phyloP scores from a whole-genome alignment of 345 rosid genomes.

The Hypericum androsaemum region DNA sequence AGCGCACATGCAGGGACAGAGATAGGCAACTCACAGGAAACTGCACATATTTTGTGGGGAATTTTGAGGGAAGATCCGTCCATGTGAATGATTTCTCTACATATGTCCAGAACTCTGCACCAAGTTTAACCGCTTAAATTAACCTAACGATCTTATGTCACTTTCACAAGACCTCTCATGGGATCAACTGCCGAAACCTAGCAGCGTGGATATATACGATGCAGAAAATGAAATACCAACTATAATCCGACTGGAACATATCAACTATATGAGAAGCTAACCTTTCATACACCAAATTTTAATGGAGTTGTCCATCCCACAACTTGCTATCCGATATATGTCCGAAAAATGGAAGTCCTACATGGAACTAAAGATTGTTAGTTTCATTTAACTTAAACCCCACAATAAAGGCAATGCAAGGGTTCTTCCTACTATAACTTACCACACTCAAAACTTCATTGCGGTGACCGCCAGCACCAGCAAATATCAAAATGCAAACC shows the following conservation, averaged over 20 bases:
- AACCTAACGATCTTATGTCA: not conserved
- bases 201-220: no score
- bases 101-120: conserved; percentile 85
- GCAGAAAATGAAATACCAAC: no score
- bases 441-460: conserved; percentile 98
- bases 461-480: conserved; percentile 98
- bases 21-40: conserved; percentile 61
- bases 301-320: conserved; percentile 94
- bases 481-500: conserved; percentile 85
- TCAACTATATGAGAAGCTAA: conserved; percentile 20
- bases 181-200: not conserved
- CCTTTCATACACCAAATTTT: conserved; percentile 99
- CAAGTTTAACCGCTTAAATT: conserved; percentile 7
- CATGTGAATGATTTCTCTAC: conserved; percentile 96
- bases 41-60: conserved; percentile 89
- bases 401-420: not conserved
- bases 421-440: conserved; percentile 10
- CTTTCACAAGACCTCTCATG: not conserved
- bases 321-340: conserved; percentile 74
- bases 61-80: conserved; percentile 82
- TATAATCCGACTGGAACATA: no score
- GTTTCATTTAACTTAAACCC: not conserved
- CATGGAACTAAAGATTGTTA: conserved; percentile 13
- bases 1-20: not conserved
- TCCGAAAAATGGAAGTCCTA: conserved; percentile 95